These are phyloP conservation scores for Penicillium lividum DNA, from an alignment of 495 filamentous ascomycete genomes.

Conservation along the genomic window DNA sequence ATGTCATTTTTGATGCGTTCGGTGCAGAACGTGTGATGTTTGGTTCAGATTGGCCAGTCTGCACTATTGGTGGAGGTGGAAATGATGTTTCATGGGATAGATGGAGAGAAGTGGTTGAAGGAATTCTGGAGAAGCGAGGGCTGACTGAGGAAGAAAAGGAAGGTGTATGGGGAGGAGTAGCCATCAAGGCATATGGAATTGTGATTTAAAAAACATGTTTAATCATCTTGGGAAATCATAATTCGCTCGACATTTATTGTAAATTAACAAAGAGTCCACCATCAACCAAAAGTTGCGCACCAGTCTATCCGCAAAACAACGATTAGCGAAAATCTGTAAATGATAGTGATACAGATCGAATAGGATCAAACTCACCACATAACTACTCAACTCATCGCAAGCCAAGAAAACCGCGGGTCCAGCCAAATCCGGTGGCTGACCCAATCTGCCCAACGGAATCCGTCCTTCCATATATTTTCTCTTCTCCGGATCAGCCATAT, in stretches of 20 bases:
- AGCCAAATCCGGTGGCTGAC: conserved; percentile 67
- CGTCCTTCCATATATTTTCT: conserved; percentile 79
- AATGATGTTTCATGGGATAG: conserved; percentile 51
- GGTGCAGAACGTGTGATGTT: conserved; percentile 76
- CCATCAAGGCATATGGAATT: conserved; percentile 64
- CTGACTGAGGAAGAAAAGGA: conserved; percentile 58
- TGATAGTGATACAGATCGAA: neutral
- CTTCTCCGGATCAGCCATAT: conserved; percentile 69
- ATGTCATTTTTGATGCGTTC: conserved; percentile 66
- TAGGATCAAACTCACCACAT: conserved; percentile 53
- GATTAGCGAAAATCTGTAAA: conserved; percentile 8
- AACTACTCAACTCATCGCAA: conserved; percentile 70
- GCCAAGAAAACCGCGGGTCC: conserved; percentile 88
- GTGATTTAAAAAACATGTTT: conserved; percentile 19
- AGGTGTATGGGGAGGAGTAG: conserved; percentile 69
- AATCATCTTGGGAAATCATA: neutral
- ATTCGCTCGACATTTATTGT: conserved; percentile 40
- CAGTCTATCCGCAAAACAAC: conserved; percentile 52
- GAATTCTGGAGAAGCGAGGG: conserved; percentile 56
- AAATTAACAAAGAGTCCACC: conserved; percentile 74
- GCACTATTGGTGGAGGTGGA: conserved; percentile 64
- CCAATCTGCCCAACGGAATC: conserved; percentile 77
- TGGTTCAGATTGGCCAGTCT: conserved; percentile 88
- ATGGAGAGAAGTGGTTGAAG: conserved; percentile 51
- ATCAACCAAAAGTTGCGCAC: conserved; percentile 83